Evolutionary conservation across 768 basidiomycete species (phyloP).

Genomic region (Lyophyllum semitale): DNA sequence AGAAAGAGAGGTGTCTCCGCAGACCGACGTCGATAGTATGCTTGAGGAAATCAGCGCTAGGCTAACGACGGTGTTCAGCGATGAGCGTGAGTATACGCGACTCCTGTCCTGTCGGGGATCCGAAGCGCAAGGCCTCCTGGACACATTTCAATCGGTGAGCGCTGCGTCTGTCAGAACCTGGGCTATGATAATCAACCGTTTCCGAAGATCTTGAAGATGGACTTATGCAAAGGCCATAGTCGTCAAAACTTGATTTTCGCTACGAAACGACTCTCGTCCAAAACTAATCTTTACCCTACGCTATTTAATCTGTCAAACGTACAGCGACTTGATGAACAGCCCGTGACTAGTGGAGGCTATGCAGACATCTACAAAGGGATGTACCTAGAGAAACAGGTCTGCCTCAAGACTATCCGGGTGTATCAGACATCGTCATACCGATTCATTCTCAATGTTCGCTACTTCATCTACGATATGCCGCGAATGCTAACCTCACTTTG

Average conservation of each 20-base stretch:
- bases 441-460: constrained; percentile 6
- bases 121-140: constrained; percentile 1
- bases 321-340: not conserved
- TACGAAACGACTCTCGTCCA: not conserved
- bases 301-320: constrained; percentile 2
- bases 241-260: not conserved
- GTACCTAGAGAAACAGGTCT: constrained; percentile 2
- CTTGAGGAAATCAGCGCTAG: not conserved
- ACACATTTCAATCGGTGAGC: constrained; percentile 4
- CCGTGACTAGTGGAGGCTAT: constrained; percentile 5
- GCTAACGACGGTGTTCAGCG: not conserved
- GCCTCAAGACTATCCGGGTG: constrained; percentile 14
- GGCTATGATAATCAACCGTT: not conserved
- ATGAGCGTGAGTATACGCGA: not conserved
- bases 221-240: not conserved
- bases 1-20: no score
- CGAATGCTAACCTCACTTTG: not conserved
- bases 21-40: not conserved
- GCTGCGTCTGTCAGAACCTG: not conserved
- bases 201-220: not conserved
- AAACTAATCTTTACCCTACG: constrained; percentile 8
- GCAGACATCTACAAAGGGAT: constrained; percentile 11
- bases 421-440: not conserved
- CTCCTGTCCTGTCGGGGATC: not conserved
- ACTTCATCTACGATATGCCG: not conserved